Percentiles rank a stretch among this genome's conserved stretches.
phyloP scores from a whole-genome alignment of 768 basidiomycete species.

The Udeniomyces megalosporus region DNA sequence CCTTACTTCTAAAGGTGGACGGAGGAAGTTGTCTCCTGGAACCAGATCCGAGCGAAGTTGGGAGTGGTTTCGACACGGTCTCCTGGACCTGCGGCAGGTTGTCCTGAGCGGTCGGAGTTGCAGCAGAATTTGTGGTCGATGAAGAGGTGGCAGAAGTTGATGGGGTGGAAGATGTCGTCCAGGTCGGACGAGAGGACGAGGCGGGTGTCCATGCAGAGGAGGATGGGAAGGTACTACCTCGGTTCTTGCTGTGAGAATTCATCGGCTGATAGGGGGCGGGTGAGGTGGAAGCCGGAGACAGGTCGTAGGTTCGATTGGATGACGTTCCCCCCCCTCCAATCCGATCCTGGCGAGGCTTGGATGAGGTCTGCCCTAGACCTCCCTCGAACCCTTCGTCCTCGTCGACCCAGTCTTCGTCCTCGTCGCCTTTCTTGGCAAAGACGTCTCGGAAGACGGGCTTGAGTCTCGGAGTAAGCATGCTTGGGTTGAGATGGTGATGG shows the following conservation, averaged over 20 bases:
- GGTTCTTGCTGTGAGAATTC: not conserved
- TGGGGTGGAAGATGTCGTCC: not conserved
- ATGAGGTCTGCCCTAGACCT: constrained; percentile 25
- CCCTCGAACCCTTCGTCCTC: constrained; percentile 28
- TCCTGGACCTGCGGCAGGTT: too few relatives aligned
- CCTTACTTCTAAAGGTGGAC: constrained; percentile 1
- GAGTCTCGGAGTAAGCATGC: constrained; percentile 4
- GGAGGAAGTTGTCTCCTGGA: constrained; percentile 1
- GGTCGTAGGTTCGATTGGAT: too few relatives aligned
- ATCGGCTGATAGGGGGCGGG: not conserved
- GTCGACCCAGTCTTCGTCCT: constrained; percentile 28
- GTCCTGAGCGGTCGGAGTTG: too few relatives aligned
- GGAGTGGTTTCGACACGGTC: too few relatives aligned
- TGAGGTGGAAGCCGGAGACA: not conserved
- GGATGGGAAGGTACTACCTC: not conserved
- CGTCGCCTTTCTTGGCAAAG: constrained; percentile 23
- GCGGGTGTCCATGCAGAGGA: too few relatives aligned
- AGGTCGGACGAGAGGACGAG: too few relatives aligned
- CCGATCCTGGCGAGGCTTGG: not conserved
- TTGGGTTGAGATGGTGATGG: constrained; percentile 46
- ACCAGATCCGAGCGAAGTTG: not conserved
- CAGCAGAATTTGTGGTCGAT: not conserved
- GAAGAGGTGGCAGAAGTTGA: not conserved
- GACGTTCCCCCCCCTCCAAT: not conserved
- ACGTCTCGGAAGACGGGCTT: constrained; percentile 27